Evolutionary conservation across 2,329 filamentous ascomycete genomes (phyloP), one percentile per base, ranked within the genome.

Genomic region (Chaetothyriales sp.): DNA sequence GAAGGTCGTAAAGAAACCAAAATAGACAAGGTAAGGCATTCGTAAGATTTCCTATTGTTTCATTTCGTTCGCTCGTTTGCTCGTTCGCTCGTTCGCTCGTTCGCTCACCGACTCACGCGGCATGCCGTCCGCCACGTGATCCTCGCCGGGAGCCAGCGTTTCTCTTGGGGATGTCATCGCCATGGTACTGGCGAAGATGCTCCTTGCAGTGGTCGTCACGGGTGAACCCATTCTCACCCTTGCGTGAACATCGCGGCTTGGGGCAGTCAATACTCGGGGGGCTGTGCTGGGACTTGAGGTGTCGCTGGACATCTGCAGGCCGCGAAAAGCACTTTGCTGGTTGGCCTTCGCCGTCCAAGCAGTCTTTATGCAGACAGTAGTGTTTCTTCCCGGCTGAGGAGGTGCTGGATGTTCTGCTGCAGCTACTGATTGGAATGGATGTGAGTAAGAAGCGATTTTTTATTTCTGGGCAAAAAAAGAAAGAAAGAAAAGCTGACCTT

Each of bases 141-240:
- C 4, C 33, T 15, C 15, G 33, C 15, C 33, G 15, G 33, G 33
- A 40, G 33, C 33, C 13, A 15, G 33, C 10, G 15, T 40, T 40
- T 55, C 50, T 55, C 19, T 54, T 57, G 5, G 69, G 67, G 18
- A 73, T 61, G 33, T 74, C 67, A 46, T 71, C 63, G 51, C 73
- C 70, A 60, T 81, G 78, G 54, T 73, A 77, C 44, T 75, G 75
- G 49, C 78, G 67, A 49, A 76, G 62, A 61, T 82, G 78, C 60
- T 81, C 78, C 43, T 69, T 69, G 43, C 79, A 66, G 60, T 81
- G 78, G 59, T 82, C 78, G 49, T 71, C 68, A 5, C 78, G 69
- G 4, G 74, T 73, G 59, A 81, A 81, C 0, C 77, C 77, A 54
- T 70, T 65, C 43, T 56, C 60, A 4, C 68, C 69, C 58, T 74